phyloP scores from a whole-genome alignment of 169 alveolate genomes.

The Plasmodium billcollinsi region DNA sequence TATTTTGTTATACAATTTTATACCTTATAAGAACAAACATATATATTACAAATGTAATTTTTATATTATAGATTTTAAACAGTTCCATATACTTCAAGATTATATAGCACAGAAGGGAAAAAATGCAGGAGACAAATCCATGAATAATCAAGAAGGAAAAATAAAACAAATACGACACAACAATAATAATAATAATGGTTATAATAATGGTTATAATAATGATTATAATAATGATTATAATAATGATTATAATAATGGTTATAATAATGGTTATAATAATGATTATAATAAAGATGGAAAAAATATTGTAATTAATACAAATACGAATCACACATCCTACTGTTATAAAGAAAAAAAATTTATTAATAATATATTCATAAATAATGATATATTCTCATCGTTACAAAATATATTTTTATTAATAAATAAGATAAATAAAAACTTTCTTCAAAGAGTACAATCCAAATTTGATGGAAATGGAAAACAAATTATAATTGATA shows the following conservation, averaged over 20 bases:
- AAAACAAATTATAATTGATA: constrained; percentile 8
- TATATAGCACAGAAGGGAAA: constrained; percentile 9
- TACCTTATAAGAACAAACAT: not conserved
- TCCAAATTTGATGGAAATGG: constrained; percentile 4
- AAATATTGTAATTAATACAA: too few relatives aligned
- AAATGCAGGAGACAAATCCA: not conserved
- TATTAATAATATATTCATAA: constrained; percentile 2
- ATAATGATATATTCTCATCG: constrained; percentile 3
- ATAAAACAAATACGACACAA: too few relatives aligned
- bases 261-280: not conserved
- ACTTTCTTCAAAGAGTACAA: constrained; percentile 7
- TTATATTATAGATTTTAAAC: not conserved
- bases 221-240: not conserved
- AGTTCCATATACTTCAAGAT: constrained; percentile 19
- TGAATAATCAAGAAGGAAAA: too few relatives aligned
- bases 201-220: too few relatives aligned
- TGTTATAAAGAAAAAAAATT: not conserved
- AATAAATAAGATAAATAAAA: constrained; percentile 29
- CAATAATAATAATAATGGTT: too few relatives aligned
- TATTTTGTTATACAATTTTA: not conserved
- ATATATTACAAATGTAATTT: constrained; percentile 7
- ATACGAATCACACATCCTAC: not conserved
- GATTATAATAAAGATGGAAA: too few relatives aligned
- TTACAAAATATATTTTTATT: constrained; percentile 22
- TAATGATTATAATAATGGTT: not conserved